Percentiles rank a stretch among this genome's conserved stretches.
Evolutionary conservation across 2,329 filamentous ascomycete genomes (phyloP).

Genomic region (Acrodontium crateriforme): DNA sequence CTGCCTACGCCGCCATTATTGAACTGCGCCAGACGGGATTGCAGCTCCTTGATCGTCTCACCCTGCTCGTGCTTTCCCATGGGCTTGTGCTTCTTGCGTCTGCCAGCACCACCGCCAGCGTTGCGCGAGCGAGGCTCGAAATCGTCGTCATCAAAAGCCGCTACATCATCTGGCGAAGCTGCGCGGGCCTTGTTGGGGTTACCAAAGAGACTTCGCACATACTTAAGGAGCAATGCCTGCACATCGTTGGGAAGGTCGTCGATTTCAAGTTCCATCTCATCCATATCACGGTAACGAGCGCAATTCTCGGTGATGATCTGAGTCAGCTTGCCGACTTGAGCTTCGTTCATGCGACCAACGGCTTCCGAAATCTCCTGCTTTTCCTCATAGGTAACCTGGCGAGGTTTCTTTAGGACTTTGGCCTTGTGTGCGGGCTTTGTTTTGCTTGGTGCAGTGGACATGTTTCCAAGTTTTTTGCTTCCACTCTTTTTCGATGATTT

Average conservation of each 20-base stretch:
- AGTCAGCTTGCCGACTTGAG: conserved; percentile 67
- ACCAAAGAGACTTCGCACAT: conserved; percentile 34
- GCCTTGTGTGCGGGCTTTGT: conserved; percentile 33
- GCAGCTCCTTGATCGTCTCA: conserved; percentile 49
- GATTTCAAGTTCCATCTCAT: conserved; percentile 53
- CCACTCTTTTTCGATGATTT: conserved; percentile 10
- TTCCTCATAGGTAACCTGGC: conserved; percentile 60
- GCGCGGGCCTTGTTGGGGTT: conserved; percentile 11
- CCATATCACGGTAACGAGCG: conserved; percentile 49
- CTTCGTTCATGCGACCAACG: conserved; percentile 50
- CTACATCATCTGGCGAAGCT: conserved; percentile 18
- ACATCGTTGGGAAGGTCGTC: conserved; percentile 43
- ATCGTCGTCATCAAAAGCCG: conserved; percentile 29
- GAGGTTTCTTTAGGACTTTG: conserved; percentile 44
- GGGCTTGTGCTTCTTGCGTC: conserved; percentile 61
- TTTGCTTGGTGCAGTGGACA: conserved; percentile 4
- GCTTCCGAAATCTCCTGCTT: conserved; percentile 70
- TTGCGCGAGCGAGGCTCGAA: conserved; percentile 28
- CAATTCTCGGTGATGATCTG: conserved; percentile 79
- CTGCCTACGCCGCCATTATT: conserved; percentile 9
- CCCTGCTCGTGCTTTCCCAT: conserved; percentile 63
- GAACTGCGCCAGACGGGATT: conserved; percentile 39
- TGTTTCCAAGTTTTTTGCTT: conserved; percentile 5
- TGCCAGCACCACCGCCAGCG: conserved; percentile 28
- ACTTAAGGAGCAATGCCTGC: conserved; percentile 41